A percentile compares a stretch with the other conserved stretches of the same genome.
These are phyloP conservation scores for Bipolaris sorokiniana DNA, from an alignment of 2,329 filamentous ascomycete genomes.

Conservation along the genomic window DNA sequence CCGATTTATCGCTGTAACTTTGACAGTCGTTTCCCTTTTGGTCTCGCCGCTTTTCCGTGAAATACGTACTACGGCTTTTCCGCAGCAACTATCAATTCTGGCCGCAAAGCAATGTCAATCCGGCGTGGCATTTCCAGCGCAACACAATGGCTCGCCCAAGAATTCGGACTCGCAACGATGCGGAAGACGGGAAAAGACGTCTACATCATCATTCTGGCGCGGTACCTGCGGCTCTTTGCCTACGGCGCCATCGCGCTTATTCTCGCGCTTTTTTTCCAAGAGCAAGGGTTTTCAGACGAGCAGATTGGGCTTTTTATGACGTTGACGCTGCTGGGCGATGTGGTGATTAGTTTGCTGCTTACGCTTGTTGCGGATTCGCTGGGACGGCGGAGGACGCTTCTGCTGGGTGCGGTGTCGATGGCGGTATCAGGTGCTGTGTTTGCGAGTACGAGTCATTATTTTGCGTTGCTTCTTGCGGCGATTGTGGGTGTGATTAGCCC, in stretches of 20 bases:
- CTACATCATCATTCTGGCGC: slow-evolving; percentile 45
- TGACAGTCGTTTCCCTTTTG: background rate
- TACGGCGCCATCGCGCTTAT: slow-evolving; percentile 48
- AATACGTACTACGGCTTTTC: slow-evolving; percentile 3
- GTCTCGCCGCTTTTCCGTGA: slow-evolving; percentile 1
- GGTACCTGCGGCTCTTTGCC: slow-evolving; percentile 47
- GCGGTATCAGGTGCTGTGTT: slow-evolving; percentile 45
- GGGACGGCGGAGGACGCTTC: slow-evolving; percentile 42
- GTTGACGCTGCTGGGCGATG: slow-evolving; percentile 49
- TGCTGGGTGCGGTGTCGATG: slow-evolving; percentile 47
- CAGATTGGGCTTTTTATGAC: slow-evolving; percentile 52
- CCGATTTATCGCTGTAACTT: background rate
- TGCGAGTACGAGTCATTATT: slow-evolving; percentile 41
- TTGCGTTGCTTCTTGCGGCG: slow-evolving; percentile 42
- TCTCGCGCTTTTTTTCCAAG: slow-evolving; percentile 46
- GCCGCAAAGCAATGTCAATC: slow-evolving; percentile 28
- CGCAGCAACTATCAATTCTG: no score
- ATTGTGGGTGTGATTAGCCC: slow-evolving; percentile 50
- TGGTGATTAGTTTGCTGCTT: slow-evolving; percentile 44
- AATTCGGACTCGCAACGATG: slow-evolving; percentile 42
- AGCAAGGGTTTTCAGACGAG: slow-evolving; percentile 44
- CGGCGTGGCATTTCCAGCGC: slow-evolving; percentile 11
- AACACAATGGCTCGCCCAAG: slow-evolving; percentile 32
- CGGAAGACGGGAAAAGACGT: slow-evolving; percentile 35
- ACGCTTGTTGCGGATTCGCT: slow-evolving; percentile 47